phyloP scores from a whole-genome alignment of 768 basidiomycete species.

The Steccherinum ochraceum region DNA sequence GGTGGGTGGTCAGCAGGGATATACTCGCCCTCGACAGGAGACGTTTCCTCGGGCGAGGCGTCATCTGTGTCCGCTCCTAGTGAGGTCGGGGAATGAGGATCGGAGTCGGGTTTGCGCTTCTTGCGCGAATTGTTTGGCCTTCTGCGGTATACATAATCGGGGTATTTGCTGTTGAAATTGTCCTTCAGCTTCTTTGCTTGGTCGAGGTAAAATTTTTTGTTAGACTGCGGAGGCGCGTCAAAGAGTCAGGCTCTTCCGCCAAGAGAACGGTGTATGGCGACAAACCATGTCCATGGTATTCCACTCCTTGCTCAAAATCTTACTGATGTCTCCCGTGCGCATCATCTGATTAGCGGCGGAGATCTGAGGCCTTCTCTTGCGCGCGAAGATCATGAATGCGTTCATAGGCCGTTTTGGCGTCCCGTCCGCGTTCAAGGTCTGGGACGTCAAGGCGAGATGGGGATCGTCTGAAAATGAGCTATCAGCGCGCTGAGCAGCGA shows the following conservation, averaged over 20 bases:
- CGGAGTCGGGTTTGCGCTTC: slow-evolving; percentile 37
- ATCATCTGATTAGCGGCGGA: slow-evolving; percentile 83
- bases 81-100: slow-evolving; percentile 24
- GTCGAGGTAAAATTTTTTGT: slow-evolving; percentile 85
- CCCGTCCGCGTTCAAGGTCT: slow-evolving; percentile 80
- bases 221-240: slow-evolving; percentile 36
- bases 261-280: slow-evolving; percentile 11
- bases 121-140: slow-evolving; percentile 84
- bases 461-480: slow-evolving; percentile 32
- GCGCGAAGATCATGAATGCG: slow-evolving; percentile 91
- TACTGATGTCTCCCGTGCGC: slow-evolving; percentile 88
- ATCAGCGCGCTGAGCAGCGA: slow-evolving; percentile 1
- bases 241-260: slow-evolving; percentile 6
- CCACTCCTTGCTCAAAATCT: slow-evolving; percentile 85
- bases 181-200: slow-evolving; percentile 85
- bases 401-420: slow-evolving; percentile 91
- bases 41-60: slow-evolving; percentile 29
- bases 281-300: slow-evolving; percentile 69
- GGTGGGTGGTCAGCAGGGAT: slow-evolving; percentile 11
- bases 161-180: slow-evolving; percentile 78
- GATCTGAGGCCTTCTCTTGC: slow-evolving; percentile 75
- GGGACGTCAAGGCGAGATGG: slow-evolving; percentile 53
- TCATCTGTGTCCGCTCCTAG: slow-evolving; percentile 28
- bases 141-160: slow-evolving; percentile 85
- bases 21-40: slow-evolving; percentile 31